Percentiles rank a stretch among this genome's conserved stretches.
Conservation (phyloP, 1,139 yeast genomes). For the Scheffersomyces segobiensis region DNA sequence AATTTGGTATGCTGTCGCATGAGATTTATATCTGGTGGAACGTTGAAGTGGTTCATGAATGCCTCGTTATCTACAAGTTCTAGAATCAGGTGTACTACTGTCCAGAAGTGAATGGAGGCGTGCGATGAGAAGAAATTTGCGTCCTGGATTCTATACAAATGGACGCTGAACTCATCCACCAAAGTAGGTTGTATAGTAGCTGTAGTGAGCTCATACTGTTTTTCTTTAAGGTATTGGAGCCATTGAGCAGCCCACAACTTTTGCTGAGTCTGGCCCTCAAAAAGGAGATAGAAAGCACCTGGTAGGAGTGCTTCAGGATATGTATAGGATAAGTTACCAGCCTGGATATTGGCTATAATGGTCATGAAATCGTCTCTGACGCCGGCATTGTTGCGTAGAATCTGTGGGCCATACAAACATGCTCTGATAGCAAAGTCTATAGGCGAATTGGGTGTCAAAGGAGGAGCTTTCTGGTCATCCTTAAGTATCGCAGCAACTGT, state of each 20-base stretch:
- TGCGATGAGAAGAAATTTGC: conserved; percentile 45
- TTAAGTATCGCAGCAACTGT: conserved; percentile 24
- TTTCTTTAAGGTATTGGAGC: conserved; percentile 19
- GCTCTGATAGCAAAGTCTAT: conserved; percentile 33
- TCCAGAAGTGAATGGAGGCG: conserved; percentile 56
- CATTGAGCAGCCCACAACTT: conserved; percentile 45
- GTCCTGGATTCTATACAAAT: conserved; percentile 55
- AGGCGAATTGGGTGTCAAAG: conserved; percentile 9
- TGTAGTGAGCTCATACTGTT: conserved; percentile 3
- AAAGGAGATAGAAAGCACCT: conserved; percentile 52
- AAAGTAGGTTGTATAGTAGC: conserved; percentile 34
- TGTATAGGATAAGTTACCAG: neutral
- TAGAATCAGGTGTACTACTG: conserved; percentile 41
- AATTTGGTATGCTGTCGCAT: conserved; percentile 39
- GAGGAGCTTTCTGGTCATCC: conserved; percentile 8
- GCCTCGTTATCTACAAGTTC: conserved; percentile 39
- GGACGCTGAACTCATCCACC: conserved; percentile 54
- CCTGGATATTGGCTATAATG: neutral
- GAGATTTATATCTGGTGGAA: conserved; percentile 46
- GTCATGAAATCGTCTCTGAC: conserved; percentile 21
- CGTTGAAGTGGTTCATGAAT: conserved; percentile 38
- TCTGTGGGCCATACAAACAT: conserved; percentile 51
- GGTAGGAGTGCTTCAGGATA: conserved; percentile 27
- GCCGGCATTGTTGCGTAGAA: conserved; percentile 38
- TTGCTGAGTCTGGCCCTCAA: conserved; percentile 51